Evolutionary conservation across 1,284 basidiomycete species (phyloP).

Genomic region (Pseudomicrostroma phylloplanum): DNA sequence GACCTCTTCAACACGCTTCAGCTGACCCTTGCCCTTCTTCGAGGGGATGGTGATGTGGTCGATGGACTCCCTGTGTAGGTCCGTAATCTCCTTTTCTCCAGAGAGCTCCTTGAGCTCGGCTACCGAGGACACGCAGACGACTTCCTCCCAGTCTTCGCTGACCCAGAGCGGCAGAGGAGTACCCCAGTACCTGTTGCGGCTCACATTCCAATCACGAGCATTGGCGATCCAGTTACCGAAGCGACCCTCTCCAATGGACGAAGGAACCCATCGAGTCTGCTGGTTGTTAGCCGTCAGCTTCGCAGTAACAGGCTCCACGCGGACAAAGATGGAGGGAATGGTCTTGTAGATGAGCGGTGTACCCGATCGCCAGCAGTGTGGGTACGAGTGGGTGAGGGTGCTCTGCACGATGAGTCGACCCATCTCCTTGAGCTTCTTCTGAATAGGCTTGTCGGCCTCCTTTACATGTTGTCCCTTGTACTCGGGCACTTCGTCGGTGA

Average conservation of each 20-base stretch:
- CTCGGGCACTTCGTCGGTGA: constrained; percentile 82
- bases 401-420: constrained; percentile 82
- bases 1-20: constrained; percentile 89
- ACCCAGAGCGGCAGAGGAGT: constrained; percentile 96
- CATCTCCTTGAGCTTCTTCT: constrained; percentile 81
- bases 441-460: constrained; percentile 88
- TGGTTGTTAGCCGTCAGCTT: constrained; percentile 85
- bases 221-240: constrained; percentile 97
- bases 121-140: constrained; percentile 81
- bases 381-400: constrained; percentile 83
- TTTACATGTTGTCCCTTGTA: constrained; percentile 89
- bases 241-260: constrained; percentile 78
- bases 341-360: constrained; percentile 95
- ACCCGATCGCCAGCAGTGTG: constrained; percentile 89
- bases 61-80: constrained; percentile 89
- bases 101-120: constrained; percentile 81
- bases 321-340: constrained; percentile 92
- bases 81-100: constrained; percentile 77
- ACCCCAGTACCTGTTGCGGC: constrained; percentile 98
- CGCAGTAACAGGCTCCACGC: constrained; percentile 76
- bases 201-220: constrained; percentile 97
- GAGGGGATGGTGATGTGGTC: constrained; percentile 96
- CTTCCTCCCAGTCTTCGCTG: constrained; percentile 87
- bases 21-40: constrained; percentile 73
- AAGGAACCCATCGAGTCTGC: constrained; percentile 90